Evolutionary conservation across 257 asterid species (phyloP), one percentile per base, ranked within the genome.

Genomic region (Scutellaria barbata): DNA sequence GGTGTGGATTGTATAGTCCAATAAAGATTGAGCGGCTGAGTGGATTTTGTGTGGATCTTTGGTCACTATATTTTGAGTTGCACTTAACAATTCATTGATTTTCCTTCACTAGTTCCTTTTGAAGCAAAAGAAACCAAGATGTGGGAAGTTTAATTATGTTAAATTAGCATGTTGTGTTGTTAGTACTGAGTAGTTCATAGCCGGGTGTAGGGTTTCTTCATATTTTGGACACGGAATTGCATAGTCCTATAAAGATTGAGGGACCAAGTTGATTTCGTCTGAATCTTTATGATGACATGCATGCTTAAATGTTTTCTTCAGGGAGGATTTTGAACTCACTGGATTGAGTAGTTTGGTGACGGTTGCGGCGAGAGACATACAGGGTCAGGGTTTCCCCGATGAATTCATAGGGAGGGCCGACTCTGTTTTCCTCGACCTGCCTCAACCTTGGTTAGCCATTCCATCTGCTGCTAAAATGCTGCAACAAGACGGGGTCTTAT

Each of bases 361-460:
- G 10, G 96, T 95, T 10, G 94, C 91, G 25, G 94, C 90, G 69
- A 87, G 96, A 82, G 99, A 92, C 79, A 88, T 89, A 61, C 98
- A 95, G 46, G 98, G 98, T 1, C 89, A 89, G 63, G 99, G 99
- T 13, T 95, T 95, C 80, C 98, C 99, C 11, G 92, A 88, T 66
- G 95, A 86, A 75, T 85, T 87, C 73, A 42, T 20, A 12, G 92
- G 94, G 57, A 85, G 68, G 53, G 96, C 85, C 5, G 97, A 95
- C 78, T 85, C 98, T 0, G 88, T 89, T 60, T 95, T 95, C 82
- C 88, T 95, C 1, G 99, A 95, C 83, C 88, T 95, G 63, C 99
- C 99, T 76, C 97, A 92, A 74, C 99, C 98, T 1, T 95, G 99
- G 99, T 76, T 88, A 62, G 99, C 94, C 57, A 89, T 92, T 69